phyloP scores from a whole-genome alignment of 768 basidiomycete species.

The Leucosporidium creatinivorum region DNA sequence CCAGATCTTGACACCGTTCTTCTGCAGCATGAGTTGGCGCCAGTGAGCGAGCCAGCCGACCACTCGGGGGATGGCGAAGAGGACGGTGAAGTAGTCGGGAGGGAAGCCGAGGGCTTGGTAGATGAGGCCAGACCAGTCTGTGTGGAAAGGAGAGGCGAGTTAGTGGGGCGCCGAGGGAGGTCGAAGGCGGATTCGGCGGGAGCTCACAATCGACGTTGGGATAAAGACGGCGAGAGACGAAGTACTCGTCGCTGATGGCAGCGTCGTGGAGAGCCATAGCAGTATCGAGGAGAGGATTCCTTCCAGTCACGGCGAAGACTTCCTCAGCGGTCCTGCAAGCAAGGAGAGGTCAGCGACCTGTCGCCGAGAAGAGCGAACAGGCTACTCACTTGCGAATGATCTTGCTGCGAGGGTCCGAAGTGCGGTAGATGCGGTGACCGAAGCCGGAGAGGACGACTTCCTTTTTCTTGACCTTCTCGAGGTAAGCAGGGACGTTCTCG shows the following conservation, averaged over 20 bases:
- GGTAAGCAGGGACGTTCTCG: conserved; percentile 49
- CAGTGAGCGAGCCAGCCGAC: conserved; percentile 92
- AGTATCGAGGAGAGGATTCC: conserved; percentile 74
- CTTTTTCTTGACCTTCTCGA: conserved; percentile 77
- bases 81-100: conserved; percentile 85
- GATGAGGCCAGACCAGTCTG: conserved; percentile 48
- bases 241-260: conserved; percentile 86
- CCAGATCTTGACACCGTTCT: conserved; percentile 86
- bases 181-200: neutral
- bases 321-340: conserved; percentile 14
- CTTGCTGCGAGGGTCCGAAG: conserved; percentile 78
- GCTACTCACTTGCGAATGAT: conserved; percentile 83
- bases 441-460: conserved; percentile 86
- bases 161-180: conserved; percentile 4
- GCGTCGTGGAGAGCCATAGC: conserved; percentile 82
- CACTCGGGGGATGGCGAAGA: conserved; percentile 85
- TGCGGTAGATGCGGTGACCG: conserved; percentile 79
- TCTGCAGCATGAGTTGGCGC: conserved; percentile 81
- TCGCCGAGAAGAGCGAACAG: no score
- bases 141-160: neutral
- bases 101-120: conserved; percentile 62
- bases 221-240: conserved; percentile 67
- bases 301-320: conserved; percentile 59
- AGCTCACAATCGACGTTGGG: conserved; percentile 71
- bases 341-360: neutral